Conservation (phyloP, 306 rosid genomes). For the Citrullus mucosospermus region DNA sequence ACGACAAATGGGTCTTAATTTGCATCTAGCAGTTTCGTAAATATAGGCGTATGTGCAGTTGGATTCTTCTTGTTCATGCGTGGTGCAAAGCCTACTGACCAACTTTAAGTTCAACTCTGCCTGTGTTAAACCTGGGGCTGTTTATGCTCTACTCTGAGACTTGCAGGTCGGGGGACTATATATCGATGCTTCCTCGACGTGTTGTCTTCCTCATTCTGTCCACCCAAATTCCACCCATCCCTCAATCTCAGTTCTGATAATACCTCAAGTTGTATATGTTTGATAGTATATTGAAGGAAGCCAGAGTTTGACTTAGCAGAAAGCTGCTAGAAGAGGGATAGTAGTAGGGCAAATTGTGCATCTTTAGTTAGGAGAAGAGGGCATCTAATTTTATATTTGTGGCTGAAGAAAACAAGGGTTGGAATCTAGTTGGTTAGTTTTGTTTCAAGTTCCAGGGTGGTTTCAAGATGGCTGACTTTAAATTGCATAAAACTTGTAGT, state of each 20-base stretch:
- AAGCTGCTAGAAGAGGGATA: slow-evolving; percentile 38
- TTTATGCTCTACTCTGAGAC: slow-evolving; percentile 26
- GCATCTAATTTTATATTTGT: slow-evolving; percentile 16
- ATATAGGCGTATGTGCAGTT: slow-evolving; percentile 20
- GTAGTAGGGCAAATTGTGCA: slow-evolving; percentile 38
- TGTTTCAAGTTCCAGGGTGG: slow-evolving; percentile 33
- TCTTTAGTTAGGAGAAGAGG: slow-evolving; percentile 45
- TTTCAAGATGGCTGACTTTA: slow-evolving; percentile 44
- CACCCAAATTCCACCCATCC: slow-evolving; percentile 15
- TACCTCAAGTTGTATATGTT: slow-evolving; percentile 52
- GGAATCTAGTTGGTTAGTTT: slow-evolving; percentile 32
- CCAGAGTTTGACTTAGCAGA: slow-evolving; percentile 35
- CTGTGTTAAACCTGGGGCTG: slow-evolving; percentile 20
- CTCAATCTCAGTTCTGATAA: slow-evolving; percentile 6
- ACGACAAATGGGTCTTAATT: slow-evolving; percentile 61
- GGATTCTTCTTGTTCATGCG: slow-evolving; percentile 33
- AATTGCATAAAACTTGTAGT: slow-evolving; percentile 11
- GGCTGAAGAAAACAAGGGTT: slow-evolving; percentile 22
- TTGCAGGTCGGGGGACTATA: slow-evolving; percentile 8
- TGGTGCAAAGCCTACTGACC: slow-evolving; percentile 32
- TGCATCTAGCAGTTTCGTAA: slow-evolving; percentile 47
- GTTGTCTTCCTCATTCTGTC: slow-evolving; percentile 22
- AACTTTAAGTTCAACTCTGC: slow-evolving; percentile 31
- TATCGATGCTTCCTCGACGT: slow-evolving; percentile 12
- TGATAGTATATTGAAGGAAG: slow-evolving; percentile 41